These are phyloP conservation scores for Brassica incana DNA, from an alignment of 345 rosid species.

Conservation along the genomic window DNA sequence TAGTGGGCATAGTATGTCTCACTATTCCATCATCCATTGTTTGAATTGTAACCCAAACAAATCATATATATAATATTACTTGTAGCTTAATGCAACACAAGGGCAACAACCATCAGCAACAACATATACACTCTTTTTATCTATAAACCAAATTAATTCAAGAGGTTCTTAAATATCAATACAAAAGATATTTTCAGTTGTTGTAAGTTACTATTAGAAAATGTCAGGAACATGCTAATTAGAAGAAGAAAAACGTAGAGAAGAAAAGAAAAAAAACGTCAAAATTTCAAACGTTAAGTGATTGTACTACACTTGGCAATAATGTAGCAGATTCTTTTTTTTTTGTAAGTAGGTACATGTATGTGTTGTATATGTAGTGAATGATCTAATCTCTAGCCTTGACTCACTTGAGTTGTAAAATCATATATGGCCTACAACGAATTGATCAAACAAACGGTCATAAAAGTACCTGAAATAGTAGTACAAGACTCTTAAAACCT, in stretches of 20 bases:
- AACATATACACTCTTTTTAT: not conserved
- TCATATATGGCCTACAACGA: slow-evolving; percentile 27
- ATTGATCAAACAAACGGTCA: slow-evolving; percentile 31
- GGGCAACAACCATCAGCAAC: not conserved
- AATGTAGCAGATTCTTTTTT: slow-evolving; percentile 19
- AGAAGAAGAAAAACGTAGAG: not conserved
- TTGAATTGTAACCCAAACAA: slow-evolving; percentile 7
- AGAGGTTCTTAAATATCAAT: not conserved
- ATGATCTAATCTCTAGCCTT: slow-evolving; percentile 22
- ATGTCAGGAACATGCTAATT: not conserved
- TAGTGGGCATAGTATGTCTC: slow-evolving; percentile 36
- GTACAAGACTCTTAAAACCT: not conserved
- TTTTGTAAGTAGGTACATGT: not conserved
- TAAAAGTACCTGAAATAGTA: not conserved
- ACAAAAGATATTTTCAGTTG: not conserved
- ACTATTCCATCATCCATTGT: slow-evolving; percentile 25
- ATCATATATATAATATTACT: not conserved
- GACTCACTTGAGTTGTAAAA: slow-evolving; percentile 11
- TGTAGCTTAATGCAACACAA: not conserved
- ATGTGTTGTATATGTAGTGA: slow-evolving; percentile 24
- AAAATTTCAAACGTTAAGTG: not conserved
- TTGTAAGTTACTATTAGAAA: not conserved
- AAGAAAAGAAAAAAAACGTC: not conserved
- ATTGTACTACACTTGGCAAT: slow-evolving; percentile 37
- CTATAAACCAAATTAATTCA: not conserved